Conservation (phyloP, 352 stramenopile species). For the Phytophthora kernoviae region DNA sequence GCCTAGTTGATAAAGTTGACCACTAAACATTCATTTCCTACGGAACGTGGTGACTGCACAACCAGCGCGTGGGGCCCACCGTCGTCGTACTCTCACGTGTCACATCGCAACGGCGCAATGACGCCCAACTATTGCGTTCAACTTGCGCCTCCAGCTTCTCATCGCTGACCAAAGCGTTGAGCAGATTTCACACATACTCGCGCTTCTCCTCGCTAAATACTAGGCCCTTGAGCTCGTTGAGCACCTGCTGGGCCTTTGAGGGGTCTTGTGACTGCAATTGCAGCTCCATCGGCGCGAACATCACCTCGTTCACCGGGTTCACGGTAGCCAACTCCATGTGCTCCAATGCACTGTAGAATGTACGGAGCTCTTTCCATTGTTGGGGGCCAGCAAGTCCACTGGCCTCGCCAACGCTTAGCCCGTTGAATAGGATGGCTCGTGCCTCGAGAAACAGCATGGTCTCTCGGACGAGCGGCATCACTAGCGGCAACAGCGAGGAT, state of each 20-base stretch:
- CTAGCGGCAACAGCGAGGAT: slow-evolving; percentile 54
- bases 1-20: background rate
- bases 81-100: slow-evolving; percentile 14
- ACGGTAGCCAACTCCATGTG: slow-evolving; percentile 51
- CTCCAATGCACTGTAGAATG: slow-evolving; percentile 66
- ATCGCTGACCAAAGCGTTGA: slow-evolving; percentile 50
- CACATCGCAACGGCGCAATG: slow-evolving; percentile 47
- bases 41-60: slow-evolving; percentile 45
- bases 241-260: slow-evolving; percentile 42
- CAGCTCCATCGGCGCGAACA: slow-evolving; percentile 59
- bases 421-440: slow-evolving; percentile 46
- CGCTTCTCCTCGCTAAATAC: slow-evolving; percentile 69
- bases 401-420: slow-evolving; percentile 36
- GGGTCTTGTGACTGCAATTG: slow-evolving; percentile 44
- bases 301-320: slow-evolving; percentile 56
- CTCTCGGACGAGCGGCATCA: slow-evolving; percentile 68
- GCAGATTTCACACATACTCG: slow-evolving; percentile 58
- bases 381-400: slow-evolving; percentile 42
- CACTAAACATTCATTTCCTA: slow-evolving; percentile 20
- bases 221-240: slow-evolving; percentile 58
- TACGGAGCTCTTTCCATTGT: slow-evolving; percentile 57
- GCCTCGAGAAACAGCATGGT: slow-evolving; percentile 66
- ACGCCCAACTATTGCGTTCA: slow-evolving; percentile 39
- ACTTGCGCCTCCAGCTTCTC: slow-evolving; percentile 13
- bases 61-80: slow-evolving; percentile 43